Conservation (phyloP, 2,329 filamentous ascomycete species). For the Diaporthe sp. region DNA sequence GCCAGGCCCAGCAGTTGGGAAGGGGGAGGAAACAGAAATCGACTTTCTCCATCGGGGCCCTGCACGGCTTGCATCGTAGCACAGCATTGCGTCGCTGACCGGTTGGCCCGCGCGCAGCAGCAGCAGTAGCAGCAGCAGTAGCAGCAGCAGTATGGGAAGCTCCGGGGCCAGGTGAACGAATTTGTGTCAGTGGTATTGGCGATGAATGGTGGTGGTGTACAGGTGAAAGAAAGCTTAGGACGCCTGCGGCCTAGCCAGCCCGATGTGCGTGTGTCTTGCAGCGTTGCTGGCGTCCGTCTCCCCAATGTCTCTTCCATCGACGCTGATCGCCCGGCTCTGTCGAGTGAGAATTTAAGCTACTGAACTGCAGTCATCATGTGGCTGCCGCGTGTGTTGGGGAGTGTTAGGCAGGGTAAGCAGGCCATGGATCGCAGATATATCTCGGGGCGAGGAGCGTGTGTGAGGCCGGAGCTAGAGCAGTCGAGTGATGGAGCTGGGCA, state of each 20-base stretch:
- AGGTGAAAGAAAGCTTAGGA: neutral
- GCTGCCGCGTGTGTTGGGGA: neutral
- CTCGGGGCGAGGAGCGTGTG: neutral
- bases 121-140: neutral
- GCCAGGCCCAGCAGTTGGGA: neutral
- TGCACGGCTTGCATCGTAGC: slow-evolving; percentile 5
- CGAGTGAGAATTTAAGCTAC: neutral
- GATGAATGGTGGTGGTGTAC: neutral
- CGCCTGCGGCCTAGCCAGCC: neutral
- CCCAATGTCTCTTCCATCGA: neutral
- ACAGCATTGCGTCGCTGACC: slow-evolving; percentile 13
- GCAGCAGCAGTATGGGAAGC: neutral
- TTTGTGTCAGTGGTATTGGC: neutral
- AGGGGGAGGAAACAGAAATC: neutral
- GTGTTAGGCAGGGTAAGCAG: neutral
- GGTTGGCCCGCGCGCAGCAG: neutral
- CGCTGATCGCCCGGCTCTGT: slow-evolving; percentile 28
- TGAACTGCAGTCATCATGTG: neutral
- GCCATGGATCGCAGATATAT: neutral
- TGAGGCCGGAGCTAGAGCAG: neutral
- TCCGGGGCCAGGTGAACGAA: neutral
- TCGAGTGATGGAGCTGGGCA: neutral
- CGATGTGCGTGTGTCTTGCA: neutral
- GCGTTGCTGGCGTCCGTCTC: neutral
- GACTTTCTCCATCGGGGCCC: neutral